Percentiles rank a stretch among this genome's conserved stretches.
phyloP scores from a whole-genome alignment of 75 land plant genomes.

The Adiantum capillusveneris region DNA sequence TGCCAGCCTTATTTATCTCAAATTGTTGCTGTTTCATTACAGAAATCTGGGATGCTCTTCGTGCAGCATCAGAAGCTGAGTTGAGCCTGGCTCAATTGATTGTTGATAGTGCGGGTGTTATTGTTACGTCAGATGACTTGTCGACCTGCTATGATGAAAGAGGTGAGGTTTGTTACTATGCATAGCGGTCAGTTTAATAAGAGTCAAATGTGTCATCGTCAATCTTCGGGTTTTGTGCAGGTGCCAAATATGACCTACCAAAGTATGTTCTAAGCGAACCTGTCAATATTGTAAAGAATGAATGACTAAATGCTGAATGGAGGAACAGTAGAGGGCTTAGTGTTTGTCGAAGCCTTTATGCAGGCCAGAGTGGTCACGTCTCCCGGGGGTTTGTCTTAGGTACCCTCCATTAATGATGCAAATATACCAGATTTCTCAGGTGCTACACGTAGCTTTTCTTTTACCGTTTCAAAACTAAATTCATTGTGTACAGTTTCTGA shows the following conservation, averaged over 20 bases:
- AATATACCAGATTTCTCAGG: too few relatives aligned
- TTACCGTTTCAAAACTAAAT: too few relatives aligned
- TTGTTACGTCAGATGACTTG: constrained; percentile 67
- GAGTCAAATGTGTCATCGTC: neutral
- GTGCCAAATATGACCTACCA: constrained; percentile 93
- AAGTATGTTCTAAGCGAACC: constrained; percentile 92
- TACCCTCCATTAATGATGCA: too few relatives aligned
- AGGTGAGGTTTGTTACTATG: constrained; percentile 27
- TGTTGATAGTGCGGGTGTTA: constrained; percentile 82
- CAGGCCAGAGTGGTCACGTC: too few relatives aligned
- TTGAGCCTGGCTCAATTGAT: constrained; percentile 65
- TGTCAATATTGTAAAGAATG: constrained; percentile 24
- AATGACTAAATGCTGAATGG: neutral
- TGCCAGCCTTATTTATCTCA: too few relatives aligned
- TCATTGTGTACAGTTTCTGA: too few relatives aligned
- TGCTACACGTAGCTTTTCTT: too few relatives aligned
- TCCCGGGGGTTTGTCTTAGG: too few relatives aligned
- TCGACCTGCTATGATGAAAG: constrained; percentile 91
- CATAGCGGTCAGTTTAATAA: neutral
- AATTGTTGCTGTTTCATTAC: too few relatives aligned
- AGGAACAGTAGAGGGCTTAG: too few relatives aligned
- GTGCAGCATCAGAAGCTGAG: constrained; percentile 90
- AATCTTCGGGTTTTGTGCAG: constrained; percentile 31
- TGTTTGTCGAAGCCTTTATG: too few relatives aligned
- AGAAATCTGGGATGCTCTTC: constrained; percentile 96